A percentile compares a stretch with the other conserved stretches of the same genome.
Conservation (phyloP, 1,284 basidiomycete genomes). For the Laetiporus sulphureus region DNA sequence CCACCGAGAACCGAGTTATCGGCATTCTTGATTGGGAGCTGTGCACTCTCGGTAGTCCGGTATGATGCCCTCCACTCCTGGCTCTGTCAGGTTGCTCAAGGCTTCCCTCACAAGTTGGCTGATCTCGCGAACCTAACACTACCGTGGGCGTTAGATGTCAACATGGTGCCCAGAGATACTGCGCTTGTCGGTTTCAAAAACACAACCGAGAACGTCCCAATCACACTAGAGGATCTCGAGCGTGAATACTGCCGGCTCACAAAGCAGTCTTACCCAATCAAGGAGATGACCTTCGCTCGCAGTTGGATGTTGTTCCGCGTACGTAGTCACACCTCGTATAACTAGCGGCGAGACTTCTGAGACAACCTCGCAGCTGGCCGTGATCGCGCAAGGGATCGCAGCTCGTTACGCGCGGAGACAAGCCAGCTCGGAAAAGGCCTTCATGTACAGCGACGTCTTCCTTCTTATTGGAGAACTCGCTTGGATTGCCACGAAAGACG, state of each 20-base stretch:
- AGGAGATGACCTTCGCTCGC: conserved; percentile 69
- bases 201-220: conserved; percentile 47
- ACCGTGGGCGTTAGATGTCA: conserved; percentile 69
- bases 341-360: too few relatives aligned
- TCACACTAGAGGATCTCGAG: conserved; percentile 71
- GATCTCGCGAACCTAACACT: conserved; percentile 88
- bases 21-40: conserved; percentile 97
- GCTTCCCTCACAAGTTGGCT: conserved; percentile 54
- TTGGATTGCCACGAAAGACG: background rate
- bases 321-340: conserved; percentile 24
- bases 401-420: conserved; percentile 45
- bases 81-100: background rate
- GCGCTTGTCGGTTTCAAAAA: conserved; percentile 53
- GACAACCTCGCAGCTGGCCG: conserved; percentile 48
- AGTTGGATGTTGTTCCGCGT: conserved; percentile 90
- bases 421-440: conserved; percentile 3
- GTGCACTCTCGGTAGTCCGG: conserved; percentile 85
- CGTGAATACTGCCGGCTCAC: conserved; percentile 64
- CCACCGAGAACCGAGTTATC: conserved; percentile 86
- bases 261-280: conserved; percentile 62
- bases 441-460: background rate
- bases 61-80: conserved; percentile 27
- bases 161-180: conserved; percentile 16
- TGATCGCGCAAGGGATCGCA: conserved; percentile 92
- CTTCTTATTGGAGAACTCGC: background rate